Conservation (phyloP, 108 stramenopile species). For the Cyclotella cryptica region DNA sequence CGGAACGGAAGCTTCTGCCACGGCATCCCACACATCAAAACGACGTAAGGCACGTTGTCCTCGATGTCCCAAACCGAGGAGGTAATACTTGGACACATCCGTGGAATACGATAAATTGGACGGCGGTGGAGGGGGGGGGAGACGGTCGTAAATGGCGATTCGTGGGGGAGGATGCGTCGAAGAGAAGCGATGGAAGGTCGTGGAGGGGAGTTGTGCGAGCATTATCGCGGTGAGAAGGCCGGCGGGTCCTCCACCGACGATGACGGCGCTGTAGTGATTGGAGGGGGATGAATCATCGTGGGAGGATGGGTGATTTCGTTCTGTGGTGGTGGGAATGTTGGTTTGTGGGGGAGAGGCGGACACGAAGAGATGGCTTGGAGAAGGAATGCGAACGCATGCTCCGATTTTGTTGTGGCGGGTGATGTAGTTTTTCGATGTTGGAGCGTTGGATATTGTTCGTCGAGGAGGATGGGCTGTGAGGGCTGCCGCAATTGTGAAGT, state of each 20-base stretch:
- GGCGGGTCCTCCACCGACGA: conserved; percentile 53
- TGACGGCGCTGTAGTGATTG: conserved; percentile 25
- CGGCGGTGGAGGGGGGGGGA: conserved; percentile 39
- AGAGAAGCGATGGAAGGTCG: background rate
- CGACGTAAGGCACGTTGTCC: conserved; percentile 61
- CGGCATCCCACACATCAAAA: conserved; percentile 52
- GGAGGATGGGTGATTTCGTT: background rate
- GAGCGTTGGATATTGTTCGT: background rate
- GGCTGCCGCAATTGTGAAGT: background rate
- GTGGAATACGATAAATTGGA: conserved; percentile 29
- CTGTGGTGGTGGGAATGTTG: background rate
- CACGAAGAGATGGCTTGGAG: background rate
- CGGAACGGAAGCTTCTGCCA: conserved; percentile 41
- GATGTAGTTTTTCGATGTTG: background rate
- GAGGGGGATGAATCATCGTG: conserved; percentile 6
- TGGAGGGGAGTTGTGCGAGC: conserved; percentile 34
- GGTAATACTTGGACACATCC: conserved; percentile 44
- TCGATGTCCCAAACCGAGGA: conserved; percentile 63
- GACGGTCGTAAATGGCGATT: conserved; percentile 50
- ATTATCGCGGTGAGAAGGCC: conserved; percentile 41
- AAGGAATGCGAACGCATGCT: background rate
- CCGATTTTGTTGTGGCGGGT: background rate
- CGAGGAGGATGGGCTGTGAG: background rate
- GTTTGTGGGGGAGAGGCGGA: background rate
- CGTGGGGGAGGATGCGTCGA: conserved; percentile 3